These are phyloP conservation scores for Coemansia furcata DNA, from an alignment of 192 early-diverging fungal genomes.

Conservation along the genomic window DNA sequence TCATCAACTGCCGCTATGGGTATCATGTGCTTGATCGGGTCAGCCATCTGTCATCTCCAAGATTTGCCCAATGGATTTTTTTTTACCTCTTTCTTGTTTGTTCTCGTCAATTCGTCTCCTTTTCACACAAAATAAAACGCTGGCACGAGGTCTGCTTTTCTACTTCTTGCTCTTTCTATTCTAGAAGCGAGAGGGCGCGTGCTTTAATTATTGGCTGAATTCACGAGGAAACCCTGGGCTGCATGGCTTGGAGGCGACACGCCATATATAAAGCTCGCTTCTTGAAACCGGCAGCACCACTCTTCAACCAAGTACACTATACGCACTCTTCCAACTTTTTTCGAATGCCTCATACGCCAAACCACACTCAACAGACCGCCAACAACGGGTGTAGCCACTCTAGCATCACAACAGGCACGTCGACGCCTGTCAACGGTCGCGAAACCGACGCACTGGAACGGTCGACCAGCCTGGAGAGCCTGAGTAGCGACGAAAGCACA, in stretches of 20 bases:
- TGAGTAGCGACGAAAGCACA: neutral
- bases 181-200: neutral
- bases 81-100: neutral
- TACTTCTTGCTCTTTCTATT: neutral
- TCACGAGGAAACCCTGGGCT: neutral
- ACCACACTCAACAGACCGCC: neutral
- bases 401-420: neutral
- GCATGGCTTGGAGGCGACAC: slow-evolving; percentile 3
- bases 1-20: neutral
- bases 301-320: neutral
- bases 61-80: neutral
- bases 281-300: neutral
- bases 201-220: neutral
- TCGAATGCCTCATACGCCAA: slow-evolving; percentile 4
- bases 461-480: neutral
- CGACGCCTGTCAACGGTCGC: neutral
- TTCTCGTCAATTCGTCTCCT: neutral
- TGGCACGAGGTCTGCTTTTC: too few species aligned
- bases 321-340: neutral
- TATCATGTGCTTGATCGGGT: neutral
- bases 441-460: neutral
- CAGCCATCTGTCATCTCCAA: neutral
- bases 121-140: neutral
- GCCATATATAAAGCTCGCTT: neutral
- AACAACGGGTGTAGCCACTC: neutral